These are phyloP conservation scores for Hypoxylon sp. DNA, from an alignment of 2,329 filamentous ascomycete genomes.

Conservation along the genomic window DNA sequence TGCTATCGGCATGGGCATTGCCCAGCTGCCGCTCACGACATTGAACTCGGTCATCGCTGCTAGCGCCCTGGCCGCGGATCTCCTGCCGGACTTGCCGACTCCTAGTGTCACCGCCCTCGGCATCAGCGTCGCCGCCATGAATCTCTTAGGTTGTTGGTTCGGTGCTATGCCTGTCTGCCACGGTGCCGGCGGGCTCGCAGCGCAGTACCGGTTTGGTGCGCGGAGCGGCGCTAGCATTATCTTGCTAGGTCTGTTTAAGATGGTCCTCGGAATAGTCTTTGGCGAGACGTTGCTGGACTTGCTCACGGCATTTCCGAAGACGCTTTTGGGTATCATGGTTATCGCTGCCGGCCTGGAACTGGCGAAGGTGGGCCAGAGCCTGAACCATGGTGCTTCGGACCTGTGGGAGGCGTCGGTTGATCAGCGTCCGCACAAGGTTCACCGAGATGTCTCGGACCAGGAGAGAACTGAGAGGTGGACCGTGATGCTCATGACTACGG, in stretches of 20 bases:
- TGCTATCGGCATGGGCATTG: slow-evolving; percentile 75
- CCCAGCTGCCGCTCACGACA: slow-evolving; percentile 90
- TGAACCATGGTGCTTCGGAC: slow-evolving; percentile 80
- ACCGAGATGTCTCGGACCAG: slow-evolving; percentile 72
- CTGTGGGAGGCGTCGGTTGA: slow-evolving; percentile 69
- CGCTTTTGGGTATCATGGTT: slow-evolving; percentile 88
- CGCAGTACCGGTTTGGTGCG: slow-evolving; percentile 91
- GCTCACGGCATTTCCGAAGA: slow-evolving; percentile 80
- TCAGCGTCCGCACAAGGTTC: slow-evolving; percentile 58
- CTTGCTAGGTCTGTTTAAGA: slow-evolving; percentile 81
- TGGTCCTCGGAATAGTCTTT: slow-evolving; percentile 81
- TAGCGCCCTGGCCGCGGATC: slow-evolving; percentile 81
- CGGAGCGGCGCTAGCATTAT: slow-evolving; percentile 88
- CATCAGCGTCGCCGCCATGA: slow-evolving; percentile 86
- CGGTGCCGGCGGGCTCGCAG: slow-evolving; percentile 90
- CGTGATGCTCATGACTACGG: slow-evolving; percentile 91
- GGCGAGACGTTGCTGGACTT: slow-evolving; percentile 81
- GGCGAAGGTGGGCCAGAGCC: slow-evolving; percentile 84
- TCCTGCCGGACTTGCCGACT: slow-evolving; percentile 77
- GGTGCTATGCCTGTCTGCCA: slow-evolving; percentile 95
- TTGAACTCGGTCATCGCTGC: slow-evolving; percentile 95
- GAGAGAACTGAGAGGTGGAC: slow-evolving; percentile 85
- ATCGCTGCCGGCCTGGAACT: slow-evolving; percentile 90
- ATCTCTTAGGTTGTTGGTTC: slow-evolving; percentile 89
- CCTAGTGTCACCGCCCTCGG: slow-evolving; percentile 84